Percentiles rank a stretch among this genome's conserved stretches.
Conservation (phyloP, 2,329 filamentous ascomycete species). For the Aspergillus fumigatiaffinis region DNA sequence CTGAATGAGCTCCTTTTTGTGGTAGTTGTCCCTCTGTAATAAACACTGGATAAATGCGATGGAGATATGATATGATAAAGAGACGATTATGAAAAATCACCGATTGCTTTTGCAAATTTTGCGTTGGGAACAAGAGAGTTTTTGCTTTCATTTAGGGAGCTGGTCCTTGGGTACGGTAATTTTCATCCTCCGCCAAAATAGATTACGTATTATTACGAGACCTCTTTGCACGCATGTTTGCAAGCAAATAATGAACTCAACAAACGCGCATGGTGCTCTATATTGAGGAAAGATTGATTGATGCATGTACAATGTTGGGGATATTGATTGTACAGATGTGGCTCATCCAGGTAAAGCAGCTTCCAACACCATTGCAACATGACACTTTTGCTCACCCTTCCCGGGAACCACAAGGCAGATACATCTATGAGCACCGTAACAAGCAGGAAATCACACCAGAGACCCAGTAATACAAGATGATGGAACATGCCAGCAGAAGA, state of each 20-base stretch:
- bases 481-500: slow-evolving; percentile 21
- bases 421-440: slow-evolving; percentile 22
- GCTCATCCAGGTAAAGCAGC: slow-evolving; percentile 4
- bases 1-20: not conserved
- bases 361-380: slow-evolving; percentile 18
- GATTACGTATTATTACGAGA: not conserved
- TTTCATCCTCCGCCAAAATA: not conserved
- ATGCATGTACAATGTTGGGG: slow-evolving; percentile 6
- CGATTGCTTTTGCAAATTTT: slow-evolving; percentile 14
- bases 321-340: slow-evolving; percentile 6
- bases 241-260: not conserved
- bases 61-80: not conserved
- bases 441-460: slow-evolving; percentile 17
- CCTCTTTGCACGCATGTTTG: not conserved
- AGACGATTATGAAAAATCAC: slow-evolving; percentile 9
- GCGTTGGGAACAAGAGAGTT: not conserved
- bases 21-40: not conserved
- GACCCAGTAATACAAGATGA: slow-evolving; percentile 36
- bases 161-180: slow-evolving; percentile 2
- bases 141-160: slow-evolving; percentile 2
- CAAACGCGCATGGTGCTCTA: not conserved
- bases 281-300: not conserved
- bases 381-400: slow-evolving; percentile 4
- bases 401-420: slow-evolving; percentile 18
- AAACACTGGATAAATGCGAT: not conserved